Base-by-base conservation (phyloP, 192 early-diverging fungal species). In the Podochytrium sp. region DNA sequence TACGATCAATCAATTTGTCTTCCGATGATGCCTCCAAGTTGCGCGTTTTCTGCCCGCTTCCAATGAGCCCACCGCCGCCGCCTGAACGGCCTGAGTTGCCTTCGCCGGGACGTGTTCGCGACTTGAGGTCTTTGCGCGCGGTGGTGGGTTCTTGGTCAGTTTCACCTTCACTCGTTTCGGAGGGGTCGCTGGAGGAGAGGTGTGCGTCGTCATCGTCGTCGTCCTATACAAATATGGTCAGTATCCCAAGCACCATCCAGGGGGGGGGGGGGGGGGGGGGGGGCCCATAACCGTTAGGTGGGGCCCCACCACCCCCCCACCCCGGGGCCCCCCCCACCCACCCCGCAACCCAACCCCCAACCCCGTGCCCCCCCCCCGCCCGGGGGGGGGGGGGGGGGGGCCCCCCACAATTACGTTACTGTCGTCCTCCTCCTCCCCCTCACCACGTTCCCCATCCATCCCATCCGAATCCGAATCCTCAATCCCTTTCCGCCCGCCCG, bases 381-480 rank as follows among this genome's bases (percentile, higher is more conserved):
- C 16, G 20, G 16, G 29, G 25, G 23, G 27, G 40, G 23, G 23
- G n/a, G 14, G 18, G 25, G 27, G 59, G 34, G 25, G 10, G 2
- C 18, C 30, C 49, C 18, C 25, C 34, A 39, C 56, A 32, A 14
- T 29, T 65, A 50, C 47, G 12, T 65, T 52, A 35, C 74, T 63
- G 43, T 27, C 55, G 56, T 14, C 60, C 27, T 70, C 50, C 0
- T 70, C 35, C 7, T 5, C 35, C 32, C 43, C 64, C 42, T 33
- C 27, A 47, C 27, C 38, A 49, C 20, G 39, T 29, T n/a, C 47
- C 12, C 47, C n/a, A 14, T n/a, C 47, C 47, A 49, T 14, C 12
- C 50, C 57, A 30, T 61, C 75, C 34, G 58, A 37, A 29, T 76
- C 65, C 5, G 55, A 59, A 41, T 76, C 57, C 33, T 68, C 57